These are phyloP conservation scores for Phtheirospermum japonicum DNA, from an alignment of 257 asterid species.

Conservation along the genomic window DNA sequence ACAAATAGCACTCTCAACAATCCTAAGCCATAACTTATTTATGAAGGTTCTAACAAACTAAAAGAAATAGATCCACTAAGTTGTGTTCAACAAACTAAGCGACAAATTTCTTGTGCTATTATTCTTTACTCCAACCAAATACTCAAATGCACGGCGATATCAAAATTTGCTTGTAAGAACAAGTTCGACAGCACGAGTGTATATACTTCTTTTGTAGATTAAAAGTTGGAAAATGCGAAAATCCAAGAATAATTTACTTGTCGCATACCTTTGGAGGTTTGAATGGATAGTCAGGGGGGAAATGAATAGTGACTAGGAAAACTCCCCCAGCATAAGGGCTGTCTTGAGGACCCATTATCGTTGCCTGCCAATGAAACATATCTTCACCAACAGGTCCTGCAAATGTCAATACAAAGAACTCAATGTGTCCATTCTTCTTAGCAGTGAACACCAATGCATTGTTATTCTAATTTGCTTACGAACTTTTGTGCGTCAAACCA, in stretches of 20 bases:
- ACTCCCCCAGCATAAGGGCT: constrained; percentile 50
- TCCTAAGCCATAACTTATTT: neutral
- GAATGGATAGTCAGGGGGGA: constrained; percentile 53
- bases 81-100: constrained; percentile 7
- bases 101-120: neutral
- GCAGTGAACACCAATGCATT: neutral
- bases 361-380: constrained; percentile 54
- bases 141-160: neutral
- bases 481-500: neutral
- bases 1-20: neutral
- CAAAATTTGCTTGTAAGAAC: constrained; percentile 16
- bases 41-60: neutral
- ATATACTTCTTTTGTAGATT: constrained; percentile 11
- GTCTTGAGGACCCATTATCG: constrained; percentile 52
- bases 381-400: constrained; percentile 55
- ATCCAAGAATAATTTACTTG: constrained; percentile 12
- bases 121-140: neutral
- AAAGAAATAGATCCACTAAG: neutral
- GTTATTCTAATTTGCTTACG: neutral
- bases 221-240: neutral
- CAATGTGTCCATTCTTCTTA: neutral
- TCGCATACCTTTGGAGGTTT: constrained; percentile 48
- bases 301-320: constrained; percentile 44
- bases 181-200: neutral
- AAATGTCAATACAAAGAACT: neutral